These are phyloP conservation scores for Xylaria sp. DNA, from an alignment of 2,329 filamentous ascomycete species.

Conservation along the genomic window DNA sequence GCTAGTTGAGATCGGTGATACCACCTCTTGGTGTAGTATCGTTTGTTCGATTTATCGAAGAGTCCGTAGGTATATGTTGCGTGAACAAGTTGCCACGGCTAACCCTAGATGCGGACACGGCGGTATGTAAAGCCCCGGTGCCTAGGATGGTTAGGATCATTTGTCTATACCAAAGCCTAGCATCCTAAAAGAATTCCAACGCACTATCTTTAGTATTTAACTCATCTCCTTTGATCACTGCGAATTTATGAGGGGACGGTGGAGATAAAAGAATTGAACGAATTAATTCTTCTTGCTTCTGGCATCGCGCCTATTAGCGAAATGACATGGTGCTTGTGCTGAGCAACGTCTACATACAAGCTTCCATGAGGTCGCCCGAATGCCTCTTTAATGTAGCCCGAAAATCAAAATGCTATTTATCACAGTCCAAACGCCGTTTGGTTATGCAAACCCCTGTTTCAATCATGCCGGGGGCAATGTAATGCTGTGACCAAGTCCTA, in stretches of 20 bases:
- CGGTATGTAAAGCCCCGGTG: neutral
- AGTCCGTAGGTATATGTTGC: too few species aligned
- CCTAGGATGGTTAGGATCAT: neutral
- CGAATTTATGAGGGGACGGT: neutral
- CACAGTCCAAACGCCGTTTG: conserved; percentile 40
- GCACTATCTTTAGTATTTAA: conserved; percentile 6
- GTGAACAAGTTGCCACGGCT: neutral
- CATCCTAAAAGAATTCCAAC: neutral
- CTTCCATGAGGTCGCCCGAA: conserved; percentile 28
- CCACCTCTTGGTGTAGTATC: too few species aligned
- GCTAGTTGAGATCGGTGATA: too few species aligned
- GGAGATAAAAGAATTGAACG: conserved; percentile 25
- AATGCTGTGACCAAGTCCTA: conserved; percentile 49
- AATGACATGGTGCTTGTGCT: conserved; percentile 24
- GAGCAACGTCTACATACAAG: conserved; percentile 34
- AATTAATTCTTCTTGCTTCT: conserved; percentile 33
- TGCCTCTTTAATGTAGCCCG: conserved; percentile 33
- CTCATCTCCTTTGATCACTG: neutral
- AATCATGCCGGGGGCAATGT: conserved; percentile 35
- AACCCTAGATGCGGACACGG: neutral
- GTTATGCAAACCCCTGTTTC: conserved; percentile 39
- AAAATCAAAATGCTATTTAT: conserved; percentile 39
- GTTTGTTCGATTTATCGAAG: neutral
- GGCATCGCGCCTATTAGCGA: conserved; percentile 14
- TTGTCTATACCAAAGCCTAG: neutral